phyloP scores from a whole-genome alignment of 352 stramenopile genomes.

The Pythium pectinolyticum region DNA sequence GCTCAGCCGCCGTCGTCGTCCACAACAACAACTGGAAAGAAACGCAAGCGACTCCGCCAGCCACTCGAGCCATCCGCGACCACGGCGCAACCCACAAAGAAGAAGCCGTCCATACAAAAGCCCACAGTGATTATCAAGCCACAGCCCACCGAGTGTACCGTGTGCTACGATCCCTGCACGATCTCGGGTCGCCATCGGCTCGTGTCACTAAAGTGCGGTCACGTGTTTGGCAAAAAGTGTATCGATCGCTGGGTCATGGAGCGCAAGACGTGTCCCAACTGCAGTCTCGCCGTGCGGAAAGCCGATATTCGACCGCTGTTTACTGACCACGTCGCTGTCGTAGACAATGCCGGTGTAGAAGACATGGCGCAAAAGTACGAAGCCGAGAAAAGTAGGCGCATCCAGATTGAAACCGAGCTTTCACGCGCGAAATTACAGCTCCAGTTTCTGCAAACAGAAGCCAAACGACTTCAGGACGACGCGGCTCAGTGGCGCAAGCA shows the following conservation, averaged over 20 bases:
- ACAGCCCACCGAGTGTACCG: conserved; percentile 67
- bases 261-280: conserved; percentile 68
- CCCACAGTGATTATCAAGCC: conserved; percentile 36
- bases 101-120: neutral
- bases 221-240: conserved; percentile 73
- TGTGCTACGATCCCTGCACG: conserved; percentile 75
- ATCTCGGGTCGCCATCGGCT: conserved; percentile 60
- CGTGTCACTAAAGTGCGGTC: conserved; percentile 70
- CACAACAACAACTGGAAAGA: neutral
- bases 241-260: conserved; percentile 75
- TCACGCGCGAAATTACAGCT: conserved; percentile 41
- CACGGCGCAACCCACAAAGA: conserved; percentile 1
- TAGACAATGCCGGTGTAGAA: conserved; percentile 70
- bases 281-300: conserved; percentile 45
- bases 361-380: conserved; percentile 62
- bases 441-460: conserved; percentile 29
- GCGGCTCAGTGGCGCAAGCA: conserved; percentile 35
- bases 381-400: conserved; percentile 46
- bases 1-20: neutral
- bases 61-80: neutral
- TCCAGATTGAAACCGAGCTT: conserved; percentile 52
- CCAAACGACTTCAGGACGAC: conserved; percentile 26
- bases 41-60: conserved; percentile 20
- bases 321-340: conserved; percentile 69
- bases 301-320: conserved; percentile 63